These are phyloP conservation scores for Candida railenensis DNA, from an alignment of 805 yeast species.

Conservation along the genomic window DNA sequence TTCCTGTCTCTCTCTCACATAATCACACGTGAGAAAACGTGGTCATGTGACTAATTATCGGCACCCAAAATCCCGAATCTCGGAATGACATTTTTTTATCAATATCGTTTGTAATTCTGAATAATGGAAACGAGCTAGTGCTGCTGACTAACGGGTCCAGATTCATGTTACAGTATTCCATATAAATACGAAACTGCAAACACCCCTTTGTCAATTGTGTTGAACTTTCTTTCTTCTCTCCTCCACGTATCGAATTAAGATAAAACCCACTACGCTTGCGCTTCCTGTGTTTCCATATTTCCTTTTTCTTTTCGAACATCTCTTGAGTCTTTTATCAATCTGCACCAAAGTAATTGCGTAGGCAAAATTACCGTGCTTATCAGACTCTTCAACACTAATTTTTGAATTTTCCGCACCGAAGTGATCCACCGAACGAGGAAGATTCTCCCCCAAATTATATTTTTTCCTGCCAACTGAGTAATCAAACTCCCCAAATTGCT, in stretches of 20 bases:
- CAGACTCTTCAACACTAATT: background rate
- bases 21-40: background rate
- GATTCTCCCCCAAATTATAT: background rate
- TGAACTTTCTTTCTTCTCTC: too few species aligned
- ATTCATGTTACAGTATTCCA: too few species aligned
- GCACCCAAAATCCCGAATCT: background rate
- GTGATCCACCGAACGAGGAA: background rate
- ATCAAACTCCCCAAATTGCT: background rate
- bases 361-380: too few species aligned
- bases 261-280: too few species aligned
- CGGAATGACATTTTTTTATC: background rate
- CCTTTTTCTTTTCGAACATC: background rate
- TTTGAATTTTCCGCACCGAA: background rate
- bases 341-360: too few species aligned
- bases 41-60: background rate
- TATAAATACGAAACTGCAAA: too few species aligned
- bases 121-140: too few species aligned
- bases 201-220: too few species aligned
- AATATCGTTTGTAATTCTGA: too few species aligned
- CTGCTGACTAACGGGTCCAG: too few species aligned
- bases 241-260: too few species aligned
- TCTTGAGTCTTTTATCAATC: too few species aligned
- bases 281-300: background rate
- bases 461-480: background rate
- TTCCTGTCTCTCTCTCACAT: background rate